Evolutionary conservation across 805 yeast genomes (phyloP).

Genomic region (Wickerhamomyces xylosicus): DNA sequence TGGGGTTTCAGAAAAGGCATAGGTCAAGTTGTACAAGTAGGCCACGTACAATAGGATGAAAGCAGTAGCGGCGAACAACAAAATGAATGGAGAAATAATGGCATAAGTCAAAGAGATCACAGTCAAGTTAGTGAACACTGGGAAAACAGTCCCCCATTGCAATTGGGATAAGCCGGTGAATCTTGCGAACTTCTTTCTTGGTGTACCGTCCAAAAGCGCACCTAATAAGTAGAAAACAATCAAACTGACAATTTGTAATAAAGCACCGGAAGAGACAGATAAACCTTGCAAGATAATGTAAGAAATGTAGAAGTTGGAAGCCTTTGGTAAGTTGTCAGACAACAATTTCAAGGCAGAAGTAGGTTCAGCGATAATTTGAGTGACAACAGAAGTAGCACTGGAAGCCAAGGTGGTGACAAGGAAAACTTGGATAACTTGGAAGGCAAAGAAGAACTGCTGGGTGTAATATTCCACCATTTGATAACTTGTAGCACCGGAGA

Average conservation of each 20-base stretch:
- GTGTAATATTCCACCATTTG: conserved; percentile 55
- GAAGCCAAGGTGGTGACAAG: conserved; percentile 63
- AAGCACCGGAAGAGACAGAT: conserved; percentile 51
- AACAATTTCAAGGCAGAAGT: conserved; percentile 44
- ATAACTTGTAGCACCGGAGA: conserved; percentile 45
- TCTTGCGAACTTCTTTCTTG: conserved; percentile 57
- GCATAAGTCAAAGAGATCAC: conserved; percentile 60
- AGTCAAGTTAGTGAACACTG: conserved; percentile 63
- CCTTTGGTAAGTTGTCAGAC: conserved; percentile 60
- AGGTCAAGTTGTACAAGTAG: conserved; percentile 66
- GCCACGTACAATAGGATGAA: conserved; percentile 69
- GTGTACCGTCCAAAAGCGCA: conserved; percentile 44
- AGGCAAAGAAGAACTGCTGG: conserved; percentile 59
- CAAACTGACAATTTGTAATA: conserved; percentile 52
- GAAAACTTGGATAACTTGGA: conserved; percentile 63
- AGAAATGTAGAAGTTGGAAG: conserved; percentile 65
- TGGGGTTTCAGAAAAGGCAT: conserved; percentile 54
- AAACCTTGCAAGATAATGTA: conserved; percentile 63
- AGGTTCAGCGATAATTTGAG: conserved; percentile 51
- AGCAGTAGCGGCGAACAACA: conserved; percentile 62
- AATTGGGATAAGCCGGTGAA: conserved; percentile 41
- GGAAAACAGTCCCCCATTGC: conserved; percentile 71
- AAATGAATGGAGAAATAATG: conserved; percentile 73
- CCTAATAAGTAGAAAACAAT: conserved; percentile 53
- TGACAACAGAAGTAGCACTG: conserved; percentile 58